A percentile compares a stretch with the other conserved stretches of the same genome.
Conservation (phyloP, 345 rosid genomes). For the Boechera retrofracta region DNA sequence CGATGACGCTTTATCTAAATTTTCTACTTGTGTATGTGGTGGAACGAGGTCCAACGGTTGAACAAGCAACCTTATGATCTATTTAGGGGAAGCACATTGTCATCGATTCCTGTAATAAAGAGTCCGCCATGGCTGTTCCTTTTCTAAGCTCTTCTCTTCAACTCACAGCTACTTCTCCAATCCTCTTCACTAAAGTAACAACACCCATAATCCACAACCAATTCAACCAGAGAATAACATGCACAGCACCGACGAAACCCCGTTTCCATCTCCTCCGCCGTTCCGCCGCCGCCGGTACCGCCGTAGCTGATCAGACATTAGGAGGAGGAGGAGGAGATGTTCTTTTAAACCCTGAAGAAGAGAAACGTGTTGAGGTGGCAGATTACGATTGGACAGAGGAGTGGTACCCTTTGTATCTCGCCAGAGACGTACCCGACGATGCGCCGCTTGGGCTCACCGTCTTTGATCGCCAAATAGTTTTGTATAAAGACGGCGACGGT, state of each 20-base stretch:
- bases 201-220: conserved; percentile 18
- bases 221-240: conserved; percentile 30
- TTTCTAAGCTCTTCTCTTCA: conserved; percentile 39
- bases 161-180: conserved; percentile 31
- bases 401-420: conserved; percentile 91
- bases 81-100: not conserved
- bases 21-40: conserved; percentile 34
- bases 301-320: conserved; percentile 6
- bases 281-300: conserved; percentile 19
- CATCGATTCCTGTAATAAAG: not conserved
- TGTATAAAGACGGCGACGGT: conserved; percentile 79
- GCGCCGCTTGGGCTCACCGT: conserved; percentile 92
- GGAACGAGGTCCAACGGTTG: conserved; percentile 37
- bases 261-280: conserved; percentile 41
- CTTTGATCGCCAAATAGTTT: conserved; percentile 75
- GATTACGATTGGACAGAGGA: conserved; percentile 89
- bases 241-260: conserved; percentile 12
- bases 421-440: conserved; percentile 80
- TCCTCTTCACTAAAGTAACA: conserved; percentile 28
- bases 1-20: not conserved
- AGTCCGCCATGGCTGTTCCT: conserved; percentile 40
- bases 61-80: conserved; percentile 33
- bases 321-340: conserved; percentile 41
- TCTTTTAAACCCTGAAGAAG: conserved; percentile 48
- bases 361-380: conserved; percentile 50